Evolutionary conservation across 2,329 filamentous ascomycete genomes (phyloP), one percentile per base, ranked within the genome.

Genomic region (Phialemonium atrogriseum): DNA sequence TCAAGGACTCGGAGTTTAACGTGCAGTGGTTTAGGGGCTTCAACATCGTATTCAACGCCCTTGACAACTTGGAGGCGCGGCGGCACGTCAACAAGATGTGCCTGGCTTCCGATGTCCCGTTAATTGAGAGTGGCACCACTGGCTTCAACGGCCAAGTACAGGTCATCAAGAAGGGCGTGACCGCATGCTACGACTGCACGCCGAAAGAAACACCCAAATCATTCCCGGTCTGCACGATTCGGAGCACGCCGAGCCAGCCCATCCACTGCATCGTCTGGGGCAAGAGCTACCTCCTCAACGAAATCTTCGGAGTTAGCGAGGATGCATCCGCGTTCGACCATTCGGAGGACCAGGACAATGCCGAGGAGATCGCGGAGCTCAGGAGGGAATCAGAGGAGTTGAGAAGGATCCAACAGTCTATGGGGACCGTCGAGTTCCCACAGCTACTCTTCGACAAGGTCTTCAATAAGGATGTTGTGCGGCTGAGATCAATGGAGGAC

Each of bases 201-300:
- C 73, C 78, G 3, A 98, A 98, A 57, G 83, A 89, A 38, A 77
- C 82, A 2, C 89, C 89, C 5, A 96, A 94, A 55, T 83, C 82
- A 2, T 96, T 93, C 50, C 88, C 91, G 2, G 88, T 96, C 24
- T 98, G 91, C 62, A 98, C 91, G 2, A 96, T 98, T 47, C 77
- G 91, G 54, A 95, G 86, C 55, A 98, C 88, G 0, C 91, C 91
- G 0, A 94, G 84, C 43, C 89, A 96, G 49, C 85, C 89, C 1
- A 96, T 98, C 25, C 91, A 98, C 59, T 96, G 91, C 62, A 98
- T 98, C 39, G 89, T 98, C 3, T 98, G 91, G 91, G 89, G 76
- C 13, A 98, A 96, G 62, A 94, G 87, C 54, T 98, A 96, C 55
- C 70, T 98, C 7, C 73, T 98, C 38, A 91, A 86, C 43, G 91